Evolutionary conservation across 2,329 filamentous ascomycete species (phyloP).

Genomic region (Aspergillus pseudoglaucus): DNA sequence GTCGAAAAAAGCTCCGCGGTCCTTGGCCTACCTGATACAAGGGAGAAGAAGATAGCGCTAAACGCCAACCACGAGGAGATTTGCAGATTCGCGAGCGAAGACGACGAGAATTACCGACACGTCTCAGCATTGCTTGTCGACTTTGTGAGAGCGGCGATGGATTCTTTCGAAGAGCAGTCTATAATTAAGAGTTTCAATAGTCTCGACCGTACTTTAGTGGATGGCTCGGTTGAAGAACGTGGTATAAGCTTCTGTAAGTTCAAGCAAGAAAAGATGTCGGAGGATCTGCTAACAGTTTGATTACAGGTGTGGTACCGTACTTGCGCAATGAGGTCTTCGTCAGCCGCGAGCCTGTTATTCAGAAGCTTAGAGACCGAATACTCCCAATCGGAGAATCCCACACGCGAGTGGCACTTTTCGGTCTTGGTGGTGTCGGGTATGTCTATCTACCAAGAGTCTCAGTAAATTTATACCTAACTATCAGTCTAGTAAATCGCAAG

Average conservation of each 20-base stretch:
- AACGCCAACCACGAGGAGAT: slow-evolving; percentile 14
- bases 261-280: not conserved
- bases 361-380: slow-evolving; percentile 1
- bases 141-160: slow-evolving; percentile 4
- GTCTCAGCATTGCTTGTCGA: slow-evolving; percentile 5
- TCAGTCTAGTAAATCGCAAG: slow-evolving; percentile 7
- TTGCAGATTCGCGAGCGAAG: slow-evolving; percentile 12
- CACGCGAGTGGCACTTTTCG: slow-evolving; percentile 6
- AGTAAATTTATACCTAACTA: not conserved
- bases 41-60: slow-evolving; percentile 12
- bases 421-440: slow-evolving; percentile 10
- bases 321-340: slow-evolving; percentile 7
- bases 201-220: slow-evolving; percentile 1
- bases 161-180: not conserved
- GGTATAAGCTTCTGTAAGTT: not conserved
- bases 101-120: slow-evolving; percentile 9
- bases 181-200: not conserved
- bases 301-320: slow-evolving; percentile 8
- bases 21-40: slow-evolving; percentile 12
- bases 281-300: not conserved
- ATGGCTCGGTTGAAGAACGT: not conserved
- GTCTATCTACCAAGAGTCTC: not conserved
- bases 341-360: slow-evolving; percentile 1
- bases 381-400: slow-evolving; percentile 2
- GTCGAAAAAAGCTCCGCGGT: slow-evolving; percentile 16